phyloP scores from a whole-genome alignment of 2,329 filamentous ascomycete species.

The Penicillium occitanis region DNA sequence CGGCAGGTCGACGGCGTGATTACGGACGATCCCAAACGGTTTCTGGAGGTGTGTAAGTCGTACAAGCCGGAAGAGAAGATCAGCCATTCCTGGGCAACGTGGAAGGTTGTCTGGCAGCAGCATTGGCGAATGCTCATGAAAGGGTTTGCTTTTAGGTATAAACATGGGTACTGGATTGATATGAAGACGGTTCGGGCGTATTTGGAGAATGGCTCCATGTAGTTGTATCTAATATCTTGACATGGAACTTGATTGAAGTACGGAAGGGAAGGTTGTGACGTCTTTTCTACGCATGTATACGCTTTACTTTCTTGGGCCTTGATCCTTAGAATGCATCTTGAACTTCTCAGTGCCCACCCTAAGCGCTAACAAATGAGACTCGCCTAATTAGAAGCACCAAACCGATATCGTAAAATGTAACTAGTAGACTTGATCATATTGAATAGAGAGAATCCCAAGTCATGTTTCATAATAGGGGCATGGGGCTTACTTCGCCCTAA shows the following conservation, averaged over 20 bases:
- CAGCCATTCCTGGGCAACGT: constrained; percentile 15
- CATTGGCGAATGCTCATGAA: background rate
- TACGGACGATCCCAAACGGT: constrained; percentile 71
- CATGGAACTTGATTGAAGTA: background rate
- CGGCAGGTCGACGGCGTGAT: constrained; percentile 74
- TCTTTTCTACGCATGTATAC: too few species aligned
- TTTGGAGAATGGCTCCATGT: background rate
- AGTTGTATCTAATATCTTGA: background rate
- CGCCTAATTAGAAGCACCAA: too few species aligned
- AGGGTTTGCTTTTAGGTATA: constrained; percentile 17
- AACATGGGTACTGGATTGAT: constrained; percentile 18
- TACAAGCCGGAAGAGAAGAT: constrained; percentile 15
- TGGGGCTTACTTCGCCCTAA: too few species aligned
- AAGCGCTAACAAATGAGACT: too few species aligned
- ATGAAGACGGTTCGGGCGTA: background rate
- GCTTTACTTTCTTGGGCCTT: too few species aligned
- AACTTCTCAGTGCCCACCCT: too few species aligned
- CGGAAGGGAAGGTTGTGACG: background rate
- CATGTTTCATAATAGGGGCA: too few species aligned
- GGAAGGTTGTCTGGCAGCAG: constrained; percentile 14
- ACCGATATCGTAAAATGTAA: too few species aligned
- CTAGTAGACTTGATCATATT: too few species aligned
- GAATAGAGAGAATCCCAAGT: too few species aligned
- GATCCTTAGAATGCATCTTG: too few species aligned
- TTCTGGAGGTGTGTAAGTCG: constrained; percentile 10